A percentile compares a stretch with the other conserved stretches of the same genome.
Conservation (phyloP, 257 asterid genomes). For the Solanum chaucha region DNA sequence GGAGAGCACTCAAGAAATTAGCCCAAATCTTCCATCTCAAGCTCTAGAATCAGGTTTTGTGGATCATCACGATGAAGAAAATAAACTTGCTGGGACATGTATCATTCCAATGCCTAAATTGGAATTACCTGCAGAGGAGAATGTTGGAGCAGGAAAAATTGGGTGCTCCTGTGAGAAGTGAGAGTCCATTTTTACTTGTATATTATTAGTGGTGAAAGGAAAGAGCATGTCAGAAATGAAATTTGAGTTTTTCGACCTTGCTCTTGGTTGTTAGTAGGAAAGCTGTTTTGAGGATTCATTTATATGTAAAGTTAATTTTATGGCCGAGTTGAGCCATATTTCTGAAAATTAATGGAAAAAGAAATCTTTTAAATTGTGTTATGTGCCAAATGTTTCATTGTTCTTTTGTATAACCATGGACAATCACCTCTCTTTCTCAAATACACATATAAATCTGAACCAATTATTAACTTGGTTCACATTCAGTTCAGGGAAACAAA, state of each 20-base stretch:
- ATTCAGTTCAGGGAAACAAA: no score
- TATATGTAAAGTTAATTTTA: not conserved
- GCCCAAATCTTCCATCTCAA: not conserved
- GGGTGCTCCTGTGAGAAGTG: conserved; percentile 17
- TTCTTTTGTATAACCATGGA: no score
- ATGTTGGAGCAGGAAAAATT: conserved; percentile 16
- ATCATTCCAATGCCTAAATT: conserved; percentile 15
- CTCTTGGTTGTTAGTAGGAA: not conserved
- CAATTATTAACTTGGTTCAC: no score
- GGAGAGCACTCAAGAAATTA: not conserved
- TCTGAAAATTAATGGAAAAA: not conserved
- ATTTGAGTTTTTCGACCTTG: not conserved
- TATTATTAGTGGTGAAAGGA: not conserved
- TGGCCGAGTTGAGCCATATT: not conserved
- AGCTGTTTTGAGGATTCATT: not conserved
- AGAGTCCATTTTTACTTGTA: not conserved
- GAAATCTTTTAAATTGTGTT: not conserved
- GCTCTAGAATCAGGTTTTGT: not conserved
- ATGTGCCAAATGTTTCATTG: not conserved
- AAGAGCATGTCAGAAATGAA: not conserved
- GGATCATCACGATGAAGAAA: not conserved
- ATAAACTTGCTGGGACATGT: conserved; percentile 16
- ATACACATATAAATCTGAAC: no score
- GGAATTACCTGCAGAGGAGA: not conserved
- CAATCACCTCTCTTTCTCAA: no score